phyloP scores from a whole-genome alignment of 2,329 filamentous ascomycete genomes.

The Zalaria sp. region DNA sequence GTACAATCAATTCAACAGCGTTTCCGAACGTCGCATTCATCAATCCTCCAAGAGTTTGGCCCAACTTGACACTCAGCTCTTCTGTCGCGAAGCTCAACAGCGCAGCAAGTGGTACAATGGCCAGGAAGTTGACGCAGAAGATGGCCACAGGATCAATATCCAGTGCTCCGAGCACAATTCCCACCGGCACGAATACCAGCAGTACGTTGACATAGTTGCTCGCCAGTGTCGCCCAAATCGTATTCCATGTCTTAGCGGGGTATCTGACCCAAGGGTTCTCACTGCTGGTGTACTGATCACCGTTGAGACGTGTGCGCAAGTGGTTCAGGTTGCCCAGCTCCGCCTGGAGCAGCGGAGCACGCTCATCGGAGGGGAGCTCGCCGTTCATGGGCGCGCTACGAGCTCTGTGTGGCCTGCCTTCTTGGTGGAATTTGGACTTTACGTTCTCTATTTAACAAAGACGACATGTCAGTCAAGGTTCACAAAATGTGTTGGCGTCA shows the following conservation, averaged over 20 bases:
- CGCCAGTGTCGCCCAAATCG: slow-evolving; percentile 27
- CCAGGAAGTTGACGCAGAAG: slow-evolving; percentile 87
- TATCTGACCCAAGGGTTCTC: slow-evolving; percentile 16
- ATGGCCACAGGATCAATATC: slow-evolving; percentile 52
- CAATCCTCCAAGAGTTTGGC: slow-evolving; percentile 76
- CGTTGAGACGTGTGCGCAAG: not conserved
- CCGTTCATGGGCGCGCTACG: slow-evolving; percentile 15
- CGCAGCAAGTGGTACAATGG: slow-evolving; percentile 78
- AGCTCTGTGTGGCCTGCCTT: slow-evolving; percentile 2
- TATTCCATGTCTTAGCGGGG: slow-evolving; percentile 17
- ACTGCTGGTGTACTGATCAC: slow-evolving; percentile 10
- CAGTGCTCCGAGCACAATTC: slow-evolving; percentile 50
- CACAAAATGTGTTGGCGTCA: too few relatives aligned
- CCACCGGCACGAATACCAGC: slow-evolving; percentile 60
- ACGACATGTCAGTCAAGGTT: too few relatives aligned
- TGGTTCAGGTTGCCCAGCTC: slow-evolving; percentile 9
- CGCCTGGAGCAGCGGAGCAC: slow-evolving; percentile 14
- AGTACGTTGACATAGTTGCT: slow-evolving; percentile 53
- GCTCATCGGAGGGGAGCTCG: slow-evolving; percentile 35
- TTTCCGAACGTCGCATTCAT: slow-evolving; percentile 84
- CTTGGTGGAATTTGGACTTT: slow-evolving; percentile 5
- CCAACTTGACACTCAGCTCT: slow-evolving; percentile 63
- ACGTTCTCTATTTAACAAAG: slow-evolving; percentile 3
- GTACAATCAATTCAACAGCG: slow-evolving; percentile 31
- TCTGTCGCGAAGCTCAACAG: slow-evolving; percentile 83